Conservation (phyloP, 257 asterid species). For the Haberlea rhodopensis region DNA sequence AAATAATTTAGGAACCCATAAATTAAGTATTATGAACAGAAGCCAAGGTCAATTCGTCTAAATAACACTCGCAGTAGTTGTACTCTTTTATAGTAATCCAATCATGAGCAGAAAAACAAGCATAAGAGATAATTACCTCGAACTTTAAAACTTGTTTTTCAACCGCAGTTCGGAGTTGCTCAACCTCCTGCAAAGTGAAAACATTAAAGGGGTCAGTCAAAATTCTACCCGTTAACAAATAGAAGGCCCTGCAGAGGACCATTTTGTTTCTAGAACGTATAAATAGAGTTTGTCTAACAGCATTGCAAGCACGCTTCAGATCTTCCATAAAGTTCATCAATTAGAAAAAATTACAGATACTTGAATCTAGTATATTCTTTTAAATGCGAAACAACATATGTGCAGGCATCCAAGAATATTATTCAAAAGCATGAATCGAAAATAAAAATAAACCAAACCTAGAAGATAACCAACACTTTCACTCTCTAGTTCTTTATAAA, state of each 20-base stretch:
- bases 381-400: background rate
- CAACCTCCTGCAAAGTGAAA: constrained; percentile 66
- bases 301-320: constrained; percentile 11
- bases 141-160: constrained; percentile 64
- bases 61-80: constrained; percentile 13
- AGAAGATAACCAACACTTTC: background rate
- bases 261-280: constrained; percentile 19
- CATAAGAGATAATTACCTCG: constrained; percentile 54
- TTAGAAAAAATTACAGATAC: background rate
- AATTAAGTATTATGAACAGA: background rate
- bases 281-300: background rate
- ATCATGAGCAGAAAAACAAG: constrained; percentile 12
- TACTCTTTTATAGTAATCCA: constrained; percentile 7
- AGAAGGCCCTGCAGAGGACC: constrained; percentile 6
- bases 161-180: constrained; percentile 63
- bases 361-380: background rate
- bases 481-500: background rate
- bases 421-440: background rate
- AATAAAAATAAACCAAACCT: background rate
- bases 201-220: background rate
- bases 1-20: too few species aligned
- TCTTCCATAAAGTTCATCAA: background rate
- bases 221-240: background rate
- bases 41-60: background rate
- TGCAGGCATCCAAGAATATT: background rate